Conservation (phyloP, 108 stramenopile genomes). For the Stephanodiscus triporus region DNA sequence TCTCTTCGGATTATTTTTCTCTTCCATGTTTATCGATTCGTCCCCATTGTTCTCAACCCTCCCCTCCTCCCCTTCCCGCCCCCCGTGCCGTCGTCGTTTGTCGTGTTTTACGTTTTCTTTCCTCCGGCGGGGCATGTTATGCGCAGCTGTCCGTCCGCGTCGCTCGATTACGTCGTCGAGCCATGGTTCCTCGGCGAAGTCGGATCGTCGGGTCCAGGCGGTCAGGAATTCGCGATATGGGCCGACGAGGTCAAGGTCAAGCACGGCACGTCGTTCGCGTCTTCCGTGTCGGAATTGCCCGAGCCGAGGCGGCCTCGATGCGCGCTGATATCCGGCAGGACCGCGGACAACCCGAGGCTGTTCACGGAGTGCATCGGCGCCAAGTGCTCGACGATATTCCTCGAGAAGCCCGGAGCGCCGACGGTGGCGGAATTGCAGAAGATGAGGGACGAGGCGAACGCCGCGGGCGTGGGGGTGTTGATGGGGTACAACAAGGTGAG, state of each 20-base stretch:
- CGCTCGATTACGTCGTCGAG: slow-evolving; percentile 81
- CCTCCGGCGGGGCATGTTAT: too few relatives aligned
- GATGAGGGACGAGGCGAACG: slow-evolving; percentile 77
- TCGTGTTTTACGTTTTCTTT: neutral
- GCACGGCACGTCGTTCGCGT: slow-evolving; percentile 69
- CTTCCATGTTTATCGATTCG: too few relatives aligned
- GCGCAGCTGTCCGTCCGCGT: slow-evolving; percentile 73
- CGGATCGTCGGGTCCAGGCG: slow-evolving; percentile 70
- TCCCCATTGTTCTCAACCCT: too few relatives aligned
- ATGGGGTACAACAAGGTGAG: slow-evolving; percentile 92
- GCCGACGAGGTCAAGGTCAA: slow-evolving; percentile 53
- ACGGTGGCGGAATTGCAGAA: slow-evolving; percentile 78
- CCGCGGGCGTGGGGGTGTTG: slow-evolving; percentile 77
- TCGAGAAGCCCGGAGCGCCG: slow-evolving; percentile 94
- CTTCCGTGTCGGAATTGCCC: slow-evolving; percentile 69
- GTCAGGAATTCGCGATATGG: slow-evolving; percentile 77
- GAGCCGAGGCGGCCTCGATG: slow-evolving; percentile 71
- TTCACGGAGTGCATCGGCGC: slow-evolving; percentile 80
- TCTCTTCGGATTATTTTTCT: too few relatives aligned
- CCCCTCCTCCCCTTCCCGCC: neutral
- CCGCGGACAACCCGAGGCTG: slow-evolving; percentile 87
- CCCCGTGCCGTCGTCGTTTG: neutral
- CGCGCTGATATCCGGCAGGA: slow-evolving; percentile 86
- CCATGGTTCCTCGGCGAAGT: slow-evolving; percentile 84
- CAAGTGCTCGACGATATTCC: slow-evolving; percentile 76